Evolutionary conservation across 306 rosid species (phyloP).

Genomic region (Citrullus mucosospermus): DNA sequence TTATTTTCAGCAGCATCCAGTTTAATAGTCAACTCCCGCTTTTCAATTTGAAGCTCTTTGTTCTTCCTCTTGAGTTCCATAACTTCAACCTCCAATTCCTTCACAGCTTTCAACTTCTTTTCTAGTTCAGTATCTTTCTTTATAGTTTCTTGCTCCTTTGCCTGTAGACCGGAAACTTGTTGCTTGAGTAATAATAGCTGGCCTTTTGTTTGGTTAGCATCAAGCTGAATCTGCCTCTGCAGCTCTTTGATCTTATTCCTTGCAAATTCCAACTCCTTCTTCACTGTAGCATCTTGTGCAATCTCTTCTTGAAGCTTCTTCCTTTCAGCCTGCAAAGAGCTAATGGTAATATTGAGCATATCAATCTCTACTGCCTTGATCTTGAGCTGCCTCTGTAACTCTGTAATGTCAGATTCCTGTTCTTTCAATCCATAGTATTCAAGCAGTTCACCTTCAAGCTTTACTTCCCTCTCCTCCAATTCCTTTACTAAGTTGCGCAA

Average conservation of each 20-base stretch:
- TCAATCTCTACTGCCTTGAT: conserved; percentile 73
- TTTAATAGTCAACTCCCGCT: conserved; percentile 70
- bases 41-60: conserved; percentile 86
- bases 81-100: conserved; percentile 64
- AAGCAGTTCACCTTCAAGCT: conserved; percentile 89
- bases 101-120: conserved; percentile 70
- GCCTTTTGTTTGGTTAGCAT: conserved; percentile 89
- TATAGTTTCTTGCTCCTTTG: conserved; percentile 56
- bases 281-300: conserved; percentile 39
- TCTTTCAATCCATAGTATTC: conserved; percentile 95
- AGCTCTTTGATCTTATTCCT: conserved; percentile 88
- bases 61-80: conserved; percentile 82
- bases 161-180: conserved; percentile 73
- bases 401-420: conserved; percentile 76
- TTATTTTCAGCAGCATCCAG: conserved; percentile 64
- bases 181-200: conserved; percentile 93
- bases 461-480: conserved; percentile 96
- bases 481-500: conserved; percentile 58
- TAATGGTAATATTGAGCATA: conserved; percentile 77
- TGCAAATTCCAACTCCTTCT: conserved; percentile 74
- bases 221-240: conserved; percentile 91
- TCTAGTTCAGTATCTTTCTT: conserved; percentile 68
- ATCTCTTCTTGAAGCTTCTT: conserved; percentile 82
- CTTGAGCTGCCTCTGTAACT: conserved; percentile 76
- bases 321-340: conserved; percentile 81